A percentile compares a stretch with the other conserved stretches of the same genome.
These are phyloP conservation scores for Aspergillus incahuasiensis DNA, from an alignment of 495 filamentous ascomycete genomes.

Conservation along the genomic window DNA sequence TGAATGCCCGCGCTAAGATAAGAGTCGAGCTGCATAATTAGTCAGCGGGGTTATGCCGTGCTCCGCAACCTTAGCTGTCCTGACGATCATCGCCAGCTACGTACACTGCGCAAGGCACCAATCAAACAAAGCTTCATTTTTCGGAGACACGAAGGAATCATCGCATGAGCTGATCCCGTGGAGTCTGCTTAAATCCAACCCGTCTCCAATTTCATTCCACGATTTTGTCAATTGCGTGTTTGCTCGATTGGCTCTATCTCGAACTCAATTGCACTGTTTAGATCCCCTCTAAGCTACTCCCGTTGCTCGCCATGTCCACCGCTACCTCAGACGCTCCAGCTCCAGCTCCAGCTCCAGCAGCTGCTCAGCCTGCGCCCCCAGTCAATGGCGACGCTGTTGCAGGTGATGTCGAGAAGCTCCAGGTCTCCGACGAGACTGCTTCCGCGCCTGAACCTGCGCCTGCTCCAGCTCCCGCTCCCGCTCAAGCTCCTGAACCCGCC, in stretches of 20 bases:
- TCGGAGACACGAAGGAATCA: constrained; percentile 1
- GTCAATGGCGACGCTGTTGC: background rate
- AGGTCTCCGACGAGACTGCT: constrained; percentile 9
- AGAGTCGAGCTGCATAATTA: background rate
- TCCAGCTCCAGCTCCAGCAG: background rate
- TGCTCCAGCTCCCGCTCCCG: no score
- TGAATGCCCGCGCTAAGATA: background rate
- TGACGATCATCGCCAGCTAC: background rate
- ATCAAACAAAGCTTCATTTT: background rate
- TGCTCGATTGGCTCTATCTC: background rate
- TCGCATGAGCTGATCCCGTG: background rate
- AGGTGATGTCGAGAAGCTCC: background rate
- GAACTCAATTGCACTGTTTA: background rate
- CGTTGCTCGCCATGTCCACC: constrained; percentile 1
- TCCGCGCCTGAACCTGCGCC: background rate
- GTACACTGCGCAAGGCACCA: background rate
- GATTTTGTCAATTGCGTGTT: background rate
- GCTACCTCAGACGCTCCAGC: constrained; percentile 1
- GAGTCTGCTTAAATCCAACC: background rate
- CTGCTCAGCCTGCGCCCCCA: background rate
- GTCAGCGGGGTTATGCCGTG: background rate
- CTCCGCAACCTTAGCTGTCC: background rate
- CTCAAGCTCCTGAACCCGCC: constrained; percentile 7
- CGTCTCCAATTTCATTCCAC: background rate
- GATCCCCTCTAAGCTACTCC: no score